Evolutionary conservation across 352 stramenopile species (phyloP).

Genomic region (Pythium insidiosum): DNA sequence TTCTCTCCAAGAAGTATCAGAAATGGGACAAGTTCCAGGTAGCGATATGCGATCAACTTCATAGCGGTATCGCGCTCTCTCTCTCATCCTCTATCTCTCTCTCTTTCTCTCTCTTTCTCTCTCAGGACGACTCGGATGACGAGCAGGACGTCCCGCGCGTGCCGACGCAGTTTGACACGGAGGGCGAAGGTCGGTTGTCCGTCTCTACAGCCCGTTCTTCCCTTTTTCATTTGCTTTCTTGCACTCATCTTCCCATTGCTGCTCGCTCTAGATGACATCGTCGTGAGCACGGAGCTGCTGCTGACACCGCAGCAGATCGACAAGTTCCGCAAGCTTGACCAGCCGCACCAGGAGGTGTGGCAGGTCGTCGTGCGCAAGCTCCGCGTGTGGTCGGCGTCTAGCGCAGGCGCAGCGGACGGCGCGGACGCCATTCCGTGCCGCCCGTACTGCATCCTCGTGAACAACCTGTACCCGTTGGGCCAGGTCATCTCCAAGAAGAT

Average conservation of each 20-base stretch:
- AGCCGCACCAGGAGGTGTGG: slow-evolving; percentile 81
- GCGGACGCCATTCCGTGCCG: slow-evolving; percentile 59
- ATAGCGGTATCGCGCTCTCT: not conserved
- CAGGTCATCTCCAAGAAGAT: slow-evolving; percentile 86
- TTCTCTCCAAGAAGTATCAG: slow-evolving; percentile 83
- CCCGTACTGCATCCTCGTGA: slow-evolving; percentile 81
- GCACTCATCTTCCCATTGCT: not conserved
- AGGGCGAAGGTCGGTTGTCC: slow-evolving; percentile 48
- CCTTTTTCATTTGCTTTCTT: not conserved
- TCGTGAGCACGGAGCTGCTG: slow-evolving; percentile 68
- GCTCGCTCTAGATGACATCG: slow-evolving; percentile 48
- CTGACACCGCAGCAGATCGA: slow-evolving; percentile 51
- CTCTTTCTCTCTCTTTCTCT: not conserved
- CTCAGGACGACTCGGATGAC: slow-evolving; percentile 55
- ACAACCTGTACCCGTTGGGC: slow-evolving; percentile 80
- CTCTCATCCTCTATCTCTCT: too few relatives aligned
- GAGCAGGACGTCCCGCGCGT: slow-evolving; percentile 45
- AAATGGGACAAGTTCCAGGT: slow-evolving; percentile 87
- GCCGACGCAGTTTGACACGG: slow-evolving; percentile 74
- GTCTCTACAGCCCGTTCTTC: not conserved
- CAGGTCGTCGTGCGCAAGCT: slow-evolving; percentile 82
- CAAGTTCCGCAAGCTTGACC: slow-evolving; percentile 59
- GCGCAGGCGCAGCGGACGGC: slow-evolving; percentile 39
- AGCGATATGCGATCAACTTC: too few relatives aligned
- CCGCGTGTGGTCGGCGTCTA: slow-evolving; percentile 82